A percentile compares a stretch with the other conserved stretches of the same genome.
Evolutionary conservation across 495 filamentous ascomycete genomes (phyloP).

Genomic region (Lophium mytilinum): DNA sequence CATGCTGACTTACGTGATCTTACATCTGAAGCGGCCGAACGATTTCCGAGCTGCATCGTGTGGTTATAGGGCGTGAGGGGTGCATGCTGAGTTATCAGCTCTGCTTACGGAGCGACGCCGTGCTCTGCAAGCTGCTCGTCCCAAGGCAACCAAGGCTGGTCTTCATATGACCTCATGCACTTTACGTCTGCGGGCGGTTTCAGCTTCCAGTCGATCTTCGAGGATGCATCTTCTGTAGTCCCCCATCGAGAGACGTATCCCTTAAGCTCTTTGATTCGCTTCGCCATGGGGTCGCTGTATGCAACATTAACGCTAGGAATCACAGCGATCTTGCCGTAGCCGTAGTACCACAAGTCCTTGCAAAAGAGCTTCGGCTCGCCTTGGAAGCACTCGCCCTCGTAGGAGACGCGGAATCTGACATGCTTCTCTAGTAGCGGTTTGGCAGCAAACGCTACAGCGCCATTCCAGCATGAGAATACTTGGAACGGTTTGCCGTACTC

Average conservation of each 20-base stretch:
- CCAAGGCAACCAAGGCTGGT: conserved; percentile 8
- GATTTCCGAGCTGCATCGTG: too few relatives aligned
- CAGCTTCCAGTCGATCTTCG: conserved; percentile 26
- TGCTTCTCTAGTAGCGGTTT: conserved; percentile 30
- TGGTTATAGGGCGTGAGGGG: too few relatives aligned
- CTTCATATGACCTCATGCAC: conserved; percentile 17
- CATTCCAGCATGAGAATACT: conserved; percentile 50
- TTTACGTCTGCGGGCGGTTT: conserved; percentile 25
- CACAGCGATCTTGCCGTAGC: conserved; percentile 41
- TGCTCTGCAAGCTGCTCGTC: conserved; percentile 5
- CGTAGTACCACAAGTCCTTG: conserved; percentile 43
- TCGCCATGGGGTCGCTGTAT: conserved; percentile 35
- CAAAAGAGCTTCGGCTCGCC: conserved; percentile 43
- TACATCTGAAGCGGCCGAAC: too few relatives aligned
- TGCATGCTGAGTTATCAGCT: too few relatives aligned
- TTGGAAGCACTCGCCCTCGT: conserved; percentile 38
- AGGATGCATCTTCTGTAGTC: neutral
- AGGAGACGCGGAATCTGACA: conserved; percentile 33
- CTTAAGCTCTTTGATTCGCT: conserved; percentile 35
- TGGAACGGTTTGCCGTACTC: conserved; percentile 37
- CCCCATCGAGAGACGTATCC: conserved; percentile 36
- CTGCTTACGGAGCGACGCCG: neutral
- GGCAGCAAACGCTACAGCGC: conserved; percentile 34
- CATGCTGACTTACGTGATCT: too few relatives aligned
- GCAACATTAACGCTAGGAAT: conserved; percentile 45